Evolutionary conservation across 768 basidiomycete genomes (phyloP), one percentile per base, ranked within the genome.

Genomic region (Daedaleopsis sinensis): DNA sequence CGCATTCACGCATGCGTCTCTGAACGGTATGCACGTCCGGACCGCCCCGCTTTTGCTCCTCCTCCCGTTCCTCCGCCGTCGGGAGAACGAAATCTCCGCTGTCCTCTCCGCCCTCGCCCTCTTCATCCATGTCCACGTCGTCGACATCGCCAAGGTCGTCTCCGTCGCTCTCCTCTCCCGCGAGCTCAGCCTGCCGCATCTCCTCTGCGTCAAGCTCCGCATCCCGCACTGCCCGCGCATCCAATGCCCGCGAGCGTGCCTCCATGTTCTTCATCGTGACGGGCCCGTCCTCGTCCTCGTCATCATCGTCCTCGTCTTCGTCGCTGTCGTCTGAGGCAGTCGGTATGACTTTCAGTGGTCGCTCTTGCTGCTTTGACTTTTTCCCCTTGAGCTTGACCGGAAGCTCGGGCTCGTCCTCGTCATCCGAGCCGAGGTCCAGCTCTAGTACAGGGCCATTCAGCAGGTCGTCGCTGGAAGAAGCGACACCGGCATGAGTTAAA

Each of bases 191-290:
- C 52, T 80, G 75, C 63, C 84, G 85, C 52, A 86, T 71, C 67
- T 93, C 91, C 67, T 86, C 83, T 0, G 80, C 72, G 67, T 90
- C 90, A 27, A 91, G 76, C 69, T 84, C 84, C 2, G 88, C 91
- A 58, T 93, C 90, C 12, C 77, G 84, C 24, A 80, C 81, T 7
- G 85, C 86, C 65, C 81, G 77, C 21, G 80, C 86, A 66, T 94
- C 93, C 52, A 94, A 74, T 54, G 90, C 90, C 57, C 85, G 85
- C 48, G 93, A 94, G 27, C 86, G 87, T 39, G 86, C 84, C 64
- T 90, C 93, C 82, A 94, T 92, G 68, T 93, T 94, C 24, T 82
- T 83, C 75, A 86, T 86, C 8, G 92, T 94, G 37, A 88, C 75
- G 54, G 79, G 88, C 13, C 71, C 81, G n/a, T 81, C 81, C 13